Evolutionary conservation across 2,329 filamentous ascomycete genomes (phyloP), one percentile per base, ranked within the genome.

Genomic region (Myriosclerotinia duriaeana): DNA sequence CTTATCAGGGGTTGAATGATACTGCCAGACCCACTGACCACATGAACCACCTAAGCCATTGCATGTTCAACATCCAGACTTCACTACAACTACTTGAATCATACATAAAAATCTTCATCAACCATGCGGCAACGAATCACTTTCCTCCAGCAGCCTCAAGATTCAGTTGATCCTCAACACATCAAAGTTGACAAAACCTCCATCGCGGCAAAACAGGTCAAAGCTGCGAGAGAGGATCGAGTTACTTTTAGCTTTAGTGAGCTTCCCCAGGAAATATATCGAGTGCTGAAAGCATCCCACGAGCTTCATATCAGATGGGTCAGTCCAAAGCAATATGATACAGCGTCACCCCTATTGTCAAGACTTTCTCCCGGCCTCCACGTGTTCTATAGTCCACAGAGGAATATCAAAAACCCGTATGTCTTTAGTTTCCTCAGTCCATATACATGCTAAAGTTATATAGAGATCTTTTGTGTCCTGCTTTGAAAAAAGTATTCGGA

Each of bases 271-370:
- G 87, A 91, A 77, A 77, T 95, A 20, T 83, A 82, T 67, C 78
- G 82, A 36, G 78, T 89, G 17, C 80, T 97, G 36, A 81, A 83
- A 64, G 81, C 85, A 72, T 86, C 85, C 70, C 85, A 89, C 72
- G 88, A 92, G 76, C 79, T 97, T 53, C 90, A 94, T 77, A 80
- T 97, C 67, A 86, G 90, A 76, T 97, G 93, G 91, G 83, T 85
- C n/a, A 85, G 87, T 17, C 79, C 86, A 2, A 73, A 75, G 8
- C 73, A 82, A 1, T 89, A 88, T 75, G 79, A 84, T 50, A 80
- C 84, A 1, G 80, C 89, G 54, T 83, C 88, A 50, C 93, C 93
- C 1, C 89, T 95, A 73, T 81, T 85, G 53, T 92, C 92, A 62
- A 85, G 90, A 67, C 78, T 93, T 17, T 87, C 92, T 2, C 88